Conservation (phyloP, 2,329 filamentous ascomycete species). For the Penicillium sp. region DNA sequence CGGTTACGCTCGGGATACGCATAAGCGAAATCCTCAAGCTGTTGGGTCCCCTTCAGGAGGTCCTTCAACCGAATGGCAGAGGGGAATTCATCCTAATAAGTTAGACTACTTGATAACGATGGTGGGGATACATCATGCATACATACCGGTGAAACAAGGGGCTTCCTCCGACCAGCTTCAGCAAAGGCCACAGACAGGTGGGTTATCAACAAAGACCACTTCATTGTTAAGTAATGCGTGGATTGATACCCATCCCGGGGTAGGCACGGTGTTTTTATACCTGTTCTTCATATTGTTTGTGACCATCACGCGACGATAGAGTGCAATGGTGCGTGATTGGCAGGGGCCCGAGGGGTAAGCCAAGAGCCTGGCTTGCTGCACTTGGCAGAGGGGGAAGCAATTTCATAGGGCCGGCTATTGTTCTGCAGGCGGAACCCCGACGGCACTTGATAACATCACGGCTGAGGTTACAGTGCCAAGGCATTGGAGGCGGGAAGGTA, state of each 20-base stretch:
- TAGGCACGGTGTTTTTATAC: not conserved
- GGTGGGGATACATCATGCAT: not conserved
- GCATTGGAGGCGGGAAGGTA: not conserved
- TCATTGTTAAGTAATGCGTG: conserved; percentile 7
- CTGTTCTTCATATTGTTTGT: not conserved
- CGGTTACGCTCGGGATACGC: conserved; percentile 28
- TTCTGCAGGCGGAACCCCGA: conserved; percentile 13
- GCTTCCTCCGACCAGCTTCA: conserved; percentile 4
- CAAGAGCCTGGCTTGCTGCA: conserved; percentile 8
- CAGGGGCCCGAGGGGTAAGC: not conserved
- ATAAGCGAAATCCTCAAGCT: conserved; percentile 45
- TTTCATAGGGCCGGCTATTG: conserved; percentile 8
- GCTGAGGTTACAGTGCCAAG: conserved; percentile 18
- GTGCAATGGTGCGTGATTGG: conserved; percentile 3
- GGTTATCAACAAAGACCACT: conserved; percentile 8
- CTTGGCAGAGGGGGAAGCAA: conserved; percentile 9
- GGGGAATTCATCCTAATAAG: conserved; percentile 15
- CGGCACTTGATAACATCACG: conserved; percentile 8
- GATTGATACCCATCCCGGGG: not conserved
- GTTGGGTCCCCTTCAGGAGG: conserved; percentile 58
- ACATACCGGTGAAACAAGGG: conserved; percentile 14
- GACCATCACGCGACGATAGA: conserved; percentile 8
- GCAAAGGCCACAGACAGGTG: conserved; percentile 10
- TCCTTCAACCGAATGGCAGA: conserved; percentile 51
- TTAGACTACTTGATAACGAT: not conserved